A percentile compares a stretch with the other conserved stretches of the same genome.
These are phyloP conservation scores for Chaetomium tenue DNA, from an alignment of 495 filamentous ascomycete genomes.

Conservation along the genomic window DNA sequence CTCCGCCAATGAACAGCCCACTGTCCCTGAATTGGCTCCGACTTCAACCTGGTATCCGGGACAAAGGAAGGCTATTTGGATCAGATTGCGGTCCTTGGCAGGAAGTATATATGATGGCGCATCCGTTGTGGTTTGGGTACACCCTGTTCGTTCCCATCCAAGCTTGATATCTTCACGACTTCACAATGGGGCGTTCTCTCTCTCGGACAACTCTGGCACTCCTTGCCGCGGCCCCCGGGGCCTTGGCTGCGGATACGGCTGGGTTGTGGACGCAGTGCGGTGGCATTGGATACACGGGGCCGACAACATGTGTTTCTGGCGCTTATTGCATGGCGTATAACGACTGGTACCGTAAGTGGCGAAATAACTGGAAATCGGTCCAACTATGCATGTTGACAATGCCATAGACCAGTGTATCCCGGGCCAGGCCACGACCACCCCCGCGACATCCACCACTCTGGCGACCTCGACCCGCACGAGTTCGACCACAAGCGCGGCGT, in stretches of 20 bases:
- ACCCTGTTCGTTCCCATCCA: constrained; percentile 1
- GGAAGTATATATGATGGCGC: background rate
- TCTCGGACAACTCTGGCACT: constrained; percentile 15
- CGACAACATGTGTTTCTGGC: constrained; percentile 20
- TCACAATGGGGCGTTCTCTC: constrained; percentile 16
- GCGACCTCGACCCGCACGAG: constrained; percentile 4
- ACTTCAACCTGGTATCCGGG: constrained; percentile 16
- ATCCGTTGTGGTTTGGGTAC: background rate
- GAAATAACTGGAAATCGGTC: background rate
- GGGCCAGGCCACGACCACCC: constrained; percentile 3
- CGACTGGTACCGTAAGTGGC: constrained; percentile 27
- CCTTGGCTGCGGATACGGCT: constrained; percentile 6
- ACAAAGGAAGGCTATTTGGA: background rate
- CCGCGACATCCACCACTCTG: constrained; percentile 3
- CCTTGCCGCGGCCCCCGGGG: constrained; percentile 19
- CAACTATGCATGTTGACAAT: background rate
- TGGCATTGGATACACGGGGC: constrained; percentile 24
- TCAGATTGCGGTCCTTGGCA: background rate
- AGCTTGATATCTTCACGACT: background rate
- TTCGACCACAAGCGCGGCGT: constrained; percentile 10
- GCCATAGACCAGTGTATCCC: constrained; percentile 27
- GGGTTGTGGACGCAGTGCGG: constrained; percentile 26
- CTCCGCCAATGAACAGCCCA: constrained; percentile 37
- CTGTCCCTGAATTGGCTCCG: constrained; percentile 1
- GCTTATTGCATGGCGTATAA: constrained; percentile 25